phyloP scores from a whole-genome alignment of 2,329 filamentous ascomycete species.

The Dactylellina cionopaga region DNA sequence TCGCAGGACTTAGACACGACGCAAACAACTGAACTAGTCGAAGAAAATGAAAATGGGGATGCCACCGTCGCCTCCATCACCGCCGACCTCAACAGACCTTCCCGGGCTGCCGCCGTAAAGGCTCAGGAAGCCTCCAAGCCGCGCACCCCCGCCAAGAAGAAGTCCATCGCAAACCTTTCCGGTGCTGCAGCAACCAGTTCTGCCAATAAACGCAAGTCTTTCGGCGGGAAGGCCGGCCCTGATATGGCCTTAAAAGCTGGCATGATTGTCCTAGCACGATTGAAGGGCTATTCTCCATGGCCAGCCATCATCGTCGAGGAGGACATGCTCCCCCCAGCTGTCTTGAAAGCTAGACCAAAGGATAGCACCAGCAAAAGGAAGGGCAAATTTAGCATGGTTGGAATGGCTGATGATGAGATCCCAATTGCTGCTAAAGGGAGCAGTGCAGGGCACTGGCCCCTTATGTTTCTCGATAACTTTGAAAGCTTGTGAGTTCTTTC shows the following conservation, averaged over 20 bases:
- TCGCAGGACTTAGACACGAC: conserved; percentile 36
- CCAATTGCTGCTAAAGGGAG: conserved; percentile 47
- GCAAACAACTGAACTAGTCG: conserved; percentile 32
- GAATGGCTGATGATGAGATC: conserved; percentile 38
- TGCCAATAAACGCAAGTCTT: conserved; percentile 59
- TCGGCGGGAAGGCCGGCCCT: conserved; percentile 48
- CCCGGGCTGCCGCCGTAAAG: conserved; percentile 45
- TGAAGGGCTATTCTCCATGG: conserved; percentile 96
- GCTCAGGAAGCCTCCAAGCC: conserved; percentile 45
- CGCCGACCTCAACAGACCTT: conserved; percentile 40
- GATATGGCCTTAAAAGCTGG: conserved; percentile 82
- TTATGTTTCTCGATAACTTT: conserved; percentile 50
- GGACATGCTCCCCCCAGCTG: conserved; percentile 83
- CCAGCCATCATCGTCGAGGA: conserved; percentile 94
- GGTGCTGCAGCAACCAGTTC: conserved; percentile 52
- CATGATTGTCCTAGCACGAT: conserved; percentile 88
- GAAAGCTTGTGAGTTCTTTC: conserved; percentile 72
- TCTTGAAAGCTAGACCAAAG: conserved; percentile 75
- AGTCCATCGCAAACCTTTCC: conserved; percentile 56
- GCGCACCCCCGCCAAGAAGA: conserved; percentile 54
- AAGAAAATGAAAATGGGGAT: neutral
- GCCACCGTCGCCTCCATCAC: conserved; percentile 1
- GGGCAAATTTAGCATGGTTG: conserved; percentile 50
- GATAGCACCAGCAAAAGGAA: conserved; percentile 54
- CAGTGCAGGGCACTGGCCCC: conserved; percentile 43